Percentiles rank a stretch among this genome's conserved stretches.
Evolutionary conservation across 2,329 filamentous ascomycete genomes (phyloP).

Genomic region (Celoporthe dispersa): DNA sequence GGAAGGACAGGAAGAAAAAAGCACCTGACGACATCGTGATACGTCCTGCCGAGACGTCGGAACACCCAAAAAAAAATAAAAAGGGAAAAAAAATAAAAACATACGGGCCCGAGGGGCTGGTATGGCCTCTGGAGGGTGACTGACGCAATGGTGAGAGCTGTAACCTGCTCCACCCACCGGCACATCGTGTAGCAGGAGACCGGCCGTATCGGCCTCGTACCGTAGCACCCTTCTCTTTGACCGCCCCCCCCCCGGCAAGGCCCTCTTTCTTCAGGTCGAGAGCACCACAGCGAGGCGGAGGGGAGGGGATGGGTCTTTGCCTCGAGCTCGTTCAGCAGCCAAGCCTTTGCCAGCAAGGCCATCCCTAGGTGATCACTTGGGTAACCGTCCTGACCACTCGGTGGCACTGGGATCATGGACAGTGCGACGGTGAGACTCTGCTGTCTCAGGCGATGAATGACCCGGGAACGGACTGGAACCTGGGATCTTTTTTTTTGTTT

Average conservation of each 20-base stretch:
- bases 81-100: neutral
- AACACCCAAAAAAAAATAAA: neutral
- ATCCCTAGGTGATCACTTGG: constrained; percentile 6
- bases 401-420: constrained; percentile 18
- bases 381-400: constrained; percentile 12
- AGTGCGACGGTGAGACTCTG: constrained; percentile 2
- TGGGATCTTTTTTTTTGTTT: constrained; percentile 9
- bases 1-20: too few relatives aligned
- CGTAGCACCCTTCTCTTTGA: too few relatives aligned
- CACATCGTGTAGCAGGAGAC: neutral
- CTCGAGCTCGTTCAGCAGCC: constrained; percentile 23
- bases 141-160: neutral
- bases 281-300: neutral
- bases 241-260: too few relatives aligned
- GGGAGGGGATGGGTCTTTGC: neutral
- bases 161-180: neutral
- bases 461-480: constrained; percentile 18
- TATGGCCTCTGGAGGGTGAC: neutral
- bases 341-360: constrained; percentile 23
- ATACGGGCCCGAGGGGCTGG: constrained; percentile 12
- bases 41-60: neutral
- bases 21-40: neutral
- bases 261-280: too few relatives aligned
- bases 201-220: constrained; percentile 14
- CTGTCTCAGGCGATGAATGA: constrained; percentile 9